Evolutionary conservation across 495 filamentous ascomycete species (phyloP).

Genomic region (Penicillium paradoxum): DNA sequence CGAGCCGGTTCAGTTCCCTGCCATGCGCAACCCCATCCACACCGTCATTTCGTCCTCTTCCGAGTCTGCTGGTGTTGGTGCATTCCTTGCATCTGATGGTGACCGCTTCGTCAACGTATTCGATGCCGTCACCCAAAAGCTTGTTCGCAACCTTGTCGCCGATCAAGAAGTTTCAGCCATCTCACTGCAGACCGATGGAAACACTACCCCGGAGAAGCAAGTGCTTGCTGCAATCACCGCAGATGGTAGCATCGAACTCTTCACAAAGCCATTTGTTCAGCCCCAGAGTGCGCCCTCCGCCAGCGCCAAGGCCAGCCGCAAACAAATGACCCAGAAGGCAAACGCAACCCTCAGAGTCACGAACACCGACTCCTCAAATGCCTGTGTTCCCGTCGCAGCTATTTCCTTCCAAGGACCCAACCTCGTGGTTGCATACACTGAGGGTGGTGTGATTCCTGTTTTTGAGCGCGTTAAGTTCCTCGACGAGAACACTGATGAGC

Average conservation of each 20-base stretch:
- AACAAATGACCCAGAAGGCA: conserved; percentile 47
- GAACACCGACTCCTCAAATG: conserved; percentile 40
- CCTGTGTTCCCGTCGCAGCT: conserved; percentile 42
- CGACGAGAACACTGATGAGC: conserved; percentile 42
- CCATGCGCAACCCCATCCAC: conserved; percentile 51
- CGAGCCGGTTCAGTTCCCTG: conserved; percentile 42
- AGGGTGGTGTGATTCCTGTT: conserved; percentile 51
- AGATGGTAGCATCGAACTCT: conserved; percentile 53
- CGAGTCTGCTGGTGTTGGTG: conserved; percentile 27
- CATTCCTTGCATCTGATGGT: conserved; percentile 46
- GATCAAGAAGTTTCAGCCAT: conserved; percentile 46
- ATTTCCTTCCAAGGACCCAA: conserved; percentile 46
- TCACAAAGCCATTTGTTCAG: conserved; percentile 50
- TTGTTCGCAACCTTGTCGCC: conserved; percentile 48
- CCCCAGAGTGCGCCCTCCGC: conserved; percentile 23
- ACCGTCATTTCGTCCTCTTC: conserved; percentile 41
- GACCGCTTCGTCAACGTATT: conserved; percentile 56
- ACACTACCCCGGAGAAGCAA: conserved; percentile 31
- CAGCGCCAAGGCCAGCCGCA: conserved; percentile 43
- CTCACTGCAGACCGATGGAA: conserved; percentile 25
- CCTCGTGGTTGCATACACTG: conserved; percentile 48
- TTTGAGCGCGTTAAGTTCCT: conserved; percentile 53
- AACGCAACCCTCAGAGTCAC: conserved; percentile 47
- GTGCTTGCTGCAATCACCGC: conserved; percentile 48
- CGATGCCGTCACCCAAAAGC: conserved; percentile 37